These are phyloP conservation scores for Linum lewisii DNA, from an alignment of 345 rosid genomes.

Conservation along the genomic window DNA sequence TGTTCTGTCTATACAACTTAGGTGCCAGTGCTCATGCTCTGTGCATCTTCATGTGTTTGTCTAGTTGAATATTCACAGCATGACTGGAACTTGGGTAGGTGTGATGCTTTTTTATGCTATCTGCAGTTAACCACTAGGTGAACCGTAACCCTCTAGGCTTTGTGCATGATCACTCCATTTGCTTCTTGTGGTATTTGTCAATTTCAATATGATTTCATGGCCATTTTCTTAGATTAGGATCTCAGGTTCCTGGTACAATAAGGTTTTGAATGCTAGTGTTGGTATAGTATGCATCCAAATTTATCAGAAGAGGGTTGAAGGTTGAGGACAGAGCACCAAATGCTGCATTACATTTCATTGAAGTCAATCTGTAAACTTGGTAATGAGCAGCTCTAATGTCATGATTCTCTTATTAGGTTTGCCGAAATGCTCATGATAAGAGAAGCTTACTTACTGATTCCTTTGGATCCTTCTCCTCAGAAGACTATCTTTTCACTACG, in stretches of 20 bases:
- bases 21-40: background rate
- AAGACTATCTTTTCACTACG: conserved; percentile 27
- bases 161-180: background rate
- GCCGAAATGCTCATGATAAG: conserved; percentile 21
- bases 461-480: conserved; percentile 20
- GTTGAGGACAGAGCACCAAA: too few relatives aligned
- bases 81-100: background rate
- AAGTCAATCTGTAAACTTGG: conserved; percentile 4
- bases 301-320: too few relatives aligned
- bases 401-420: conserved; percentile 24
- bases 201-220: too few relatives aligned
- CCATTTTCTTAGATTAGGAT: too few relatives aligned
- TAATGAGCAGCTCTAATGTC: conserved; percentile 12
- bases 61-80: background rate
- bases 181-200: too few relatives aligned
- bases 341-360: background rate
- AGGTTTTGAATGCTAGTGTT: too few relatives aligned
- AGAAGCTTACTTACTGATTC: conserved; percentile 19
- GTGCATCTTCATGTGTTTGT: background rate
- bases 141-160: too few relatives aligned
- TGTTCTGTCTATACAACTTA: background rate
- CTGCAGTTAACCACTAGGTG: too few relatives aligned
- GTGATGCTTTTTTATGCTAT: background rate
- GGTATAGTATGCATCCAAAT: too few relatives aligned
- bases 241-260: too few relatives aligned